Percentiles rank a stretch among this genome's conserved stretches.
phyloP scores from a whole-genome alignment of 371 early-diverging fungal species.

The Mortierella sp. region DNA sequence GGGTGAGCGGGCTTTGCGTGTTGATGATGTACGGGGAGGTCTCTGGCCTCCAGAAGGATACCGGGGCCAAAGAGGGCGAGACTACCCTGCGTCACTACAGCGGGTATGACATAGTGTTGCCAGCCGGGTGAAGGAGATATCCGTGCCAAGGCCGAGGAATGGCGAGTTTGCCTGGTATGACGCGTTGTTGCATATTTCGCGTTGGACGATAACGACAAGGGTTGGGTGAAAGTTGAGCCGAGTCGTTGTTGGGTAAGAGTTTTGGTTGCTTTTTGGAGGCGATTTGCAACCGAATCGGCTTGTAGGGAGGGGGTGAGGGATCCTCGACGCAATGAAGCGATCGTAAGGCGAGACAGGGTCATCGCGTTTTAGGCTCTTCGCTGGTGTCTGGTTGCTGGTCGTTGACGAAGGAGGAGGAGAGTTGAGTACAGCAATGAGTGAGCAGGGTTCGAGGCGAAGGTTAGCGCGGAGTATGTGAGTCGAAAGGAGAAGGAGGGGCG shows the following conservation, averaged over 20 bases:
- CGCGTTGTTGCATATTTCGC: background rate
- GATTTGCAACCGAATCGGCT: background rate
- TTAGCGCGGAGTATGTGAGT: background rate
- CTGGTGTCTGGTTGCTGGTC: background rate
- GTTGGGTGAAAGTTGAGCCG: background rate
- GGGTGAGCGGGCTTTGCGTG: constrained; percentile 11
- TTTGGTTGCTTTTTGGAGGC: background rate
- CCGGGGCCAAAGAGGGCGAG: constrained; percentile 19
- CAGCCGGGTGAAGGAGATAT: constrained; percentile 8
- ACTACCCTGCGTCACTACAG: constrained; percentile 36
- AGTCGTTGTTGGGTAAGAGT: background rate
- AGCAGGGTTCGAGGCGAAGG: background rate
- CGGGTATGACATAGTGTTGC: constrained; percentile 42
- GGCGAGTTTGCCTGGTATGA: background rate
- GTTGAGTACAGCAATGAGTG: constrained; percentile 27
- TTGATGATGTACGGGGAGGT: background rate
- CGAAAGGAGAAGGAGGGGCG: background rate
- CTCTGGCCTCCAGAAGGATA: constrained; percentile 44
- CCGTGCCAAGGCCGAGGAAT: constrained; percentile 1
- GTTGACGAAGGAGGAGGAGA: background rate
- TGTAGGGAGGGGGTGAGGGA: background rate
- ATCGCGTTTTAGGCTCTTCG: constrained; percentile 7
- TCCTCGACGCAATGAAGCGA: constrained; percentile 24
- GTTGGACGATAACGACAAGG: background rate
- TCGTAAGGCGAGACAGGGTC: constrained; percentile 26